phyloP scores from a whole-genome alignment of 148 eudicot species.

The Pharnaceum exiguum region DNA sequence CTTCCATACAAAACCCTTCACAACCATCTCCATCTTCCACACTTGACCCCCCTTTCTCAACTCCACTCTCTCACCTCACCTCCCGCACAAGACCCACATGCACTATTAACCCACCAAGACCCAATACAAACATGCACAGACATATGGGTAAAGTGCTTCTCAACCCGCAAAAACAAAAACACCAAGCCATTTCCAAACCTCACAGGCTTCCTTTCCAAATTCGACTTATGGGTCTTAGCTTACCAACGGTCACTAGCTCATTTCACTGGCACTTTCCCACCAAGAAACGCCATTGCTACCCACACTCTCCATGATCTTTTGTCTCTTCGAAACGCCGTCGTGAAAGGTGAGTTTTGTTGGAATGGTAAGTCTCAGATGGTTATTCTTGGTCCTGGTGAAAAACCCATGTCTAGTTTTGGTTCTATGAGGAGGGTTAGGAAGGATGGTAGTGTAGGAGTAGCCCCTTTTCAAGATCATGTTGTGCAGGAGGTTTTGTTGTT shows the following conservation, averaged over 20 bases:
- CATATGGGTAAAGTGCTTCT: constrained; percentile 66
- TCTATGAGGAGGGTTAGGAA: constrained; percentile 37
- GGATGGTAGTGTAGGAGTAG: constrained; percentile 21
- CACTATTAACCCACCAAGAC: constrained; percentile 63
- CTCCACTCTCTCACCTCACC: constrained; percentile 8
- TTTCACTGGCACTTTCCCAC: constrained; percentile 61
- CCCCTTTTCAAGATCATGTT: constrained; percentile 70
- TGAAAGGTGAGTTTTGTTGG: constrained; percentile 51
- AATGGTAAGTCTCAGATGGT: constrained; percentile 32
- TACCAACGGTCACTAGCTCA: constrained; percentile 85
- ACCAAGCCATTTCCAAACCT: constrained; percentile 53
- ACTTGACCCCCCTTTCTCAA: constrained; percentile 16
- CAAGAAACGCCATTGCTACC: constrained; percentile 43
- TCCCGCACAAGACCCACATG: constrained; percentile 42
- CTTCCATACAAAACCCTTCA: too few species aligned
- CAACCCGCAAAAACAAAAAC: constrained; percentile 32
- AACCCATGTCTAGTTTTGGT: constrained; percentile 25
- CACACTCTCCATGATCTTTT: constrained; percentile 41
- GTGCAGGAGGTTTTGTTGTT: constrained; percentile 79
- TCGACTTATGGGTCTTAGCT: constrained; percentile 81
- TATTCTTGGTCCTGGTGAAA: constrained; percentile 46
- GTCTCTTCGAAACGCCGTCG: constrained; percentile 64
- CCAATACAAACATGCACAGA: constrained; percentile 61
- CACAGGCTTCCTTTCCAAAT: constrained; percentile 72
- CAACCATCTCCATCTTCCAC: too few species aligned